Percentiles rank a stretch among this genome's conserved stretches.
These are phyloP conservation scores for Gossypium thurberi DNA, from an alignment of 345 rosid species.

Conservation along the genomic window DNA sequence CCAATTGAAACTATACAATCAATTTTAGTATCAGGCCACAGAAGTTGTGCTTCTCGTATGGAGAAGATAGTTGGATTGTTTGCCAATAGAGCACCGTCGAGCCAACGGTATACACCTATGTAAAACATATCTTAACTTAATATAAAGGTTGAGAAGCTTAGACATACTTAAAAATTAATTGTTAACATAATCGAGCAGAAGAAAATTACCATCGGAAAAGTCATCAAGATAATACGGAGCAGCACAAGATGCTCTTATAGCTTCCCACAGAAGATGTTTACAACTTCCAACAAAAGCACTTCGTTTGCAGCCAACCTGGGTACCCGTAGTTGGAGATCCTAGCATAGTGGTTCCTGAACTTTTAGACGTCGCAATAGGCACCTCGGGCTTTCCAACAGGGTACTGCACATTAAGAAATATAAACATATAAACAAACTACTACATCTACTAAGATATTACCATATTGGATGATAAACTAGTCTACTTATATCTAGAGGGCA, in stretches of 20 bases:
- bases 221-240: slow-evolving; percentile 99
- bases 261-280: slow-evolving; percentile 92
- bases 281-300: slow-evolving; percentile 95
- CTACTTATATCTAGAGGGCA: background rate
- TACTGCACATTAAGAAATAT: slow-evolving; percentile 44
- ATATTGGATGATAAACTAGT: background rate
- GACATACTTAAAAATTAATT: background rate
- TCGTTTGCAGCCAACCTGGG: slow-evolving; percentile 75
- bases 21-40: slow-evolving; percentile 96
- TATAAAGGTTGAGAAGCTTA: background rate
- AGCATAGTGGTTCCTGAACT: slow-evolving; percentile 51
- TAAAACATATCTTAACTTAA: slow-evolving; percentile 9
- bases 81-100: slow-evolving; percentile 98
- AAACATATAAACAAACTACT: slow-evolving; percentile 2
- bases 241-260: slow-evolving; percentile 98
- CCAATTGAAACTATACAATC: slow-evolving; percentile 94
- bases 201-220: slow-evolving; percentile 69
- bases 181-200: slow-evolving; percentile 9
- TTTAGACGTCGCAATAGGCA: slow-evolving; percentile 63
- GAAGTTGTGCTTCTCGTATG: slow-evolving; percentile 96
- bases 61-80: slow-evolving; percentile 91
- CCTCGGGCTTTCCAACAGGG: slow-evolving; percentile 87
- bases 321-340: slow-evolving; percentile 59
- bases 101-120: slow-evolving; percentile 82
- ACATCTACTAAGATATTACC: background rate